A percentile compares a stretch with the other conserved stretches of the same genome.
phyloP scores from a whole-genome alignment of 306 rosid genomes.

The Canavalia gladiata region DNA sequence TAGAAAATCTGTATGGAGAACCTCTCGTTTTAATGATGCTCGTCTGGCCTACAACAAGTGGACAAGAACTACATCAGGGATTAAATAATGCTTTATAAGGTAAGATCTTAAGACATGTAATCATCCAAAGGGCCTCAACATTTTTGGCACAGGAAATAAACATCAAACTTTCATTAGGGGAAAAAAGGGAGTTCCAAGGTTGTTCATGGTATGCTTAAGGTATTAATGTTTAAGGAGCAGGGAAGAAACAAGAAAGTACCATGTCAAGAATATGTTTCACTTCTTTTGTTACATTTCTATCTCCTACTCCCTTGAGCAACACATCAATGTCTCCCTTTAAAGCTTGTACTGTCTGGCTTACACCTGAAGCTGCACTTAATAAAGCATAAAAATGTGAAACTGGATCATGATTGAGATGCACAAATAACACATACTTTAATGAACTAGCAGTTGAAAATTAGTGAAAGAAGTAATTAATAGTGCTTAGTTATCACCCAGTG shows the following conservation, averaged over 20 bases:
- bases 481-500: slow-evolving; percentile 9
- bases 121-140: slow-evolving; percentile 25
- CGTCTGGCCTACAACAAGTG: slow-evolving; percentile 72
- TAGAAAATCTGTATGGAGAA: slow-evolving; percentile 85
- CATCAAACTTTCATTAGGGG: neutral
- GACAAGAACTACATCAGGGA: slow-evolving; percentile 23
- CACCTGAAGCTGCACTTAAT: slow-evolving; percentile 57
- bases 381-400: slow-evolving; percentile 42
- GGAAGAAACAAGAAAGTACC: slow-evolving; percentile 55
- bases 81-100: slow-evolving; percentile 3
- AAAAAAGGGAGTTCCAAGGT: slow-evolving; percentile 11
- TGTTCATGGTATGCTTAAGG: slow-evolving; percentile 25
- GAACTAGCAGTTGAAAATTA: neutral
- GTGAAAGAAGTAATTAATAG: slow-evolving; percentile 12
- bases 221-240: slow-evolving; percentile 42
- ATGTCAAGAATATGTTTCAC: slow-evolving; percentile 87
- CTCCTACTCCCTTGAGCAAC: slow-evolving; percentile 73
- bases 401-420: slow-evolving; percentile 32
- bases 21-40: slow-evolving; percentile 77
- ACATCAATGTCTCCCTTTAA: slow-evolving; percentile 72
- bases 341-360: slow-evolving; percentile 71
- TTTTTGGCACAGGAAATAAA: slow-evolving; percentile 21
- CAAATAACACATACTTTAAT: neutral
- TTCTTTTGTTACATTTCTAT: slow-evolving; percentile 74
- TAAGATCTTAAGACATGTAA: slow-evolving; percentile 33